phyloP scores from a whole-genome alignment of 163 green algal genomes.

The Coccomyxa subellipsoidea region DNA sequence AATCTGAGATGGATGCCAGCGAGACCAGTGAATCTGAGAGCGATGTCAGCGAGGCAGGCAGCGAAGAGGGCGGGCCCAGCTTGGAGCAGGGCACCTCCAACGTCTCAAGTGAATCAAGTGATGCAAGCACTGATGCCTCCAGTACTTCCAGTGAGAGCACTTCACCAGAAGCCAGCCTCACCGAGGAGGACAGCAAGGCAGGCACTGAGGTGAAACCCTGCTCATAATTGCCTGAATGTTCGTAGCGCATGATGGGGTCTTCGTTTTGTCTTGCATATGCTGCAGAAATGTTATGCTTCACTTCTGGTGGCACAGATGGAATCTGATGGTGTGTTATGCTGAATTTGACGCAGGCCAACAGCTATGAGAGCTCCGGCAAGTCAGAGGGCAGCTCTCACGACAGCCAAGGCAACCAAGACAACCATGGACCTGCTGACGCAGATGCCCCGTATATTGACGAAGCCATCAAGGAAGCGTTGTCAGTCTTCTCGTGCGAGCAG shows the following conservation, averaged over 20 bases:
- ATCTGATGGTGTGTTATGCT: no score
- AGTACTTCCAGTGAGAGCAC: not conserved
- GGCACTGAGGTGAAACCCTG: not conserved
- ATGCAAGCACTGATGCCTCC: not conserved
- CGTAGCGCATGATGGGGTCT: not conserved
- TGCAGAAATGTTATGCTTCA: no score
- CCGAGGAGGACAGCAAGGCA: not conserved
- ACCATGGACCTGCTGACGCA: no score
- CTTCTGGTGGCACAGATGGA: no score
- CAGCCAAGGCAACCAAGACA: no score
- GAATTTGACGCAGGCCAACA: not conserved
- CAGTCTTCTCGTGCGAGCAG: no score
- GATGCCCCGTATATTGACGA: no score
- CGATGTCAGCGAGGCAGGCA: no score
- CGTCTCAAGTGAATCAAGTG: no score
- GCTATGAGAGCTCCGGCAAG: not conserved
- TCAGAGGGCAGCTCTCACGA: not conserved
- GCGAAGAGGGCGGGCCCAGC: not conserved
- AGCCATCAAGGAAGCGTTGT: no score
- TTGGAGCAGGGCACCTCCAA: not conserved
- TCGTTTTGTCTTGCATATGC: no score
- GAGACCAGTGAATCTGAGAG: not conserved
- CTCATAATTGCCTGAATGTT: not conserved
- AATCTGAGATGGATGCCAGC: not conserved
- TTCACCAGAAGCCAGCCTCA: not conserved